phyloP scores from a whole-genome alignment of 208 protist species.

The Trypanosoma vivax region DNA sequence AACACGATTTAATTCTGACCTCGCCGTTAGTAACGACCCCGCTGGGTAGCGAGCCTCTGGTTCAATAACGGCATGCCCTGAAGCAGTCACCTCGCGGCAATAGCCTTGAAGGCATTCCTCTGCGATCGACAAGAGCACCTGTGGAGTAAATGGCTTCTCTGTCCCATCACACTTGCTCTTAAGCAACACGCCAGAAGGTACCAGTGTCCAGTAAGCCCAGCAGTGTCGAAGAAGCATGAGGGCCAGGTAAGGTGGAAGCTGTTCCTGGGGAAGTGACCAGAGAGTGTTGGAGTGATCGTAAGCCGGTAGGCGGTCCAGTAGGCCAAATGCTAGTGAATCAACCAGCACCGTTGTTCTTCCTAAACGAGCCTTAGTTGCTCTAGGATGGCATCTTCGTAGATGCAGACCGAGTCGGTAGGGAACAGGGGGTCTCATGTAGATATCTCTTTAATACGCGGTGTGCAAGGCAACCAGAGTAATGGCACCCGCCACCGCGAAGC shows the following conservation, averaged over 20 bases:
- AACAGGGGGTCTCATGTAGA: no score
- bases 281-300: slow-evolving; percentile 2
- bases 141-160: not conserved
- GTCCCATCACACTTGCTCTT: not conserved
- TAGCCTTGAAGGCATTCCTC: slow-evolving; percentile 7
- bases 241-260: slow-evolving; percentile 13
- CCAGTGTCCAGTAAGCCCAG: slow-evolving; percentile 11
- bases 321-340: slow-evolving; percentile 2
- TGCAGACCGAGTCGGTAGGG: no score
- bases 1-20: not conserved
- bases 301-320: not conserved
- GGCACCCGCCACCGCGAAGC: no score
- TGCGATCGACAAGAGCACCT: slow-evolving; percentile 1
- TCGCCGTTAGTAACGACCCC: not conserved
- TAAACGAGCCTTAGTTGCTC: no score
- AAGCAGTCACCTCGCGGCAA: not conserved
- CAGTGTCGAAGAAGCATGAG: slow-evolving; percentile 10
- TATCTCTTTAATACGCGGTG: no score
- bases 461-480: no score
- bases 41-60: not conserved
- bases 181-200: not conserved
- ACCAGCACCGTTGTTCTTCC: not conserved
- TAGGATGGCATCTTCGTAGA: no score
- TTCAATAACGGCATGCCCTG: not conserved
- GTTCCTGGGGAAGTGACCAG: not conserved